Conservation (phyloP, 441 rosid genomes). For the Kokia cookei region DNA sequence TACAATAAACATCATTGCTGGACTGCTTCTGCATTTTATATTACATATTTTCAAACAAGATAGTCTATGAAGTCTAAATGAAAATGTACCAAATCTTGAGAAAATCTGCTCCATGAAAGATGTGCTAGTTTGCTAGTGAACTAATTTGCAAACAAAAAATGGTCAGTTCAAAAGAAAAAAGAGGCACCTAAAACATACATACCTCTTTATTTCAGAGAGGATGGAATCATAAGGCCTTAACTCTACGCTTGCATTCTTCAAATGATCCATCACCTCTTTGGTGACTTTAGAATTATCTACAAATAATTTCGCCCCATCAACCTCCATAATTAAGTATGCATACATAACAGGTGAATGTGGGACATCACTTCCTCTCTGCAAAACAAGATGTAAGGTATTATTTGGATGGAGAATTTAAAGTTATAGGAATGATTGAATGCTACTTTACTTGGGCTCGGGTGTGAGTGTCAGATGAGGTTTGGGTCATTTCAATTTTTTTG, state of each 20-base stretch:
- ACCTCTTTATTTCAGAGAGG: conserved; percentile 77
- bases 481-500: background rate
- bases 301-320: conserved; percentile 63
- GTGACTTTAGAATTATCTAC: conserved; percentile 70
- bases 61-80: background rate
- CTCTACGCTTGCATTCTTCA: conserved; percentile 63
- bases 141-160: background rate
- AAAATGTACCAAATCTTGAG: background rate
- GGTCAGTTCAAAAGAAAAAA: background rate
- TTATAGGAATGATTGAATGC: background rate
- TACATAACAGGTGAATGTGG: conserved; percentile 96
- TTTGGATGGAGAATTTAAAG: background rate
- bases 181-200: conserved; percentile 2
- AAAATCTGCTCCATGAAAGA: background rate
- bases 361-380: conserved; percentile 95
- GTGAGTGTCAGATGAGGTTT: background rate
- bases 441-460: background rate
- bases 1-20: background rate
- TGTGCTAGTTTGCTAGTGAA: background rate
- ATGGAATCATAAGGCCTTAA: conserved; percentile 68
- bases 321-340: conserved; percentile 79
- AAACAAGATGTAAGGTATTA: conserved; percentile 8
- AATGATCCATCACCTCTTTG: conserved; percentile 64
- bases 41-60: background rate
- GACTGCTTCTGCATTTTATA: background rate